A percentile compares a stretch with the other conserved stretches of the same genome.
These are phyloP conservation scores for Gomphus bonarii DNA, from an alignment of 1,284 basidiomycete genomes.

Conservation along the genomic window DNA sequence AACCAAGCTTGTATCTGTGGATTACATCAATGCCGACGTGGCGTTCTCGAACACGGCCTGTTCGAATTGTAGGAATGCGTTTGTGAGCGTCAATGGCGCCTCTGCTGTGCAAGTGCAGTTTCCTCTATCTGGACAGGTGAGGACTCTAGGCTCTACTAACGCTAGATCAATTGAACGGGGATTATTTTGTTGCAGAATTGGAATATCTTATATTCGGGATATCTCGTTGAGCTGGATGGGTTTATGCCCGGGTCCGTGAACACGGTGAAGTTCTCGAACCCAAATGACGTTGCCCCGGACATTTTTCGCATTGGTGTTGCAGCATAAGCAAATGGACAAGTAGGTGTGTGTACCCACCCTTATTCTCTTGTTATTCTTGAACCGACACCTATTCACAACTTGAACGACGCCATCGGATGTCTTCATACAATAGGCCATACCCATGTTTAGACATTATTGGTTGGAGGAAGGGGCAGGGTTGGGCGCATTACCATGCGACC, in stretches of 20 bases:
- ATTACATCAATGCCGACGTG: slow-evolving; percentile 38
- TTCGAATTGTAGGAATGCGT: slow-evolving; percentile 37
- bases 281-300: slow-evolving; percentile 27
- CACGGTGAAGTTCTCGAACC: slow-evolving; percentile 32
- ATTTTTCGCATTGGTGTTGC: slow-evolving; percentile 30
- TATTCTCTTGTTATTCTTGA: too few species aligned
- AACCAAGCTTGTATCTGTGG: slow-evolving; percentile 32
- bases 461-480: too few species aligned
- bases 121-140: slow-evolving; percentile 38
- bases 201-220: slow-evolving; percentile 33
- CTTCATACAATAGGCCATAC: too few species aligned
- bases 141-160: slow-evolving; percentile 13
- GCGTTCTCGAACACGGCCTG: slow-evolving; percentile 32
- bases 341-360: too few species aligned
- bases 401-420: too few species aligned
- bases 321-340: slow-evolving; percentile 19
- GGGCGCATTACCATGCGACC: too few species aligned
- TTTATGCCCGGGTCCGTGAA: slow-evolving; percentile 33
- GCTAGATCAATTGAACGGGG: neutral
- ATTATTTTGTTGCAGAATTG: slow-evolving; percentile 23
- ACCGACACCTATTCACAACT: too few species aligned
- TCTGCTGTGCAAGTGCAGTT: slow-evolving; percentile 32
- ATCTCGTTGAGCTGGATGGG: slow-evolving; percentile 29
- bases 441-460: too few species aligned
- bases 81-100: slow-evolving; percentile 36